Base-by-base conservation (phyloP, 176 grass and related monocot genomes). In the Canna indica region DNA sequence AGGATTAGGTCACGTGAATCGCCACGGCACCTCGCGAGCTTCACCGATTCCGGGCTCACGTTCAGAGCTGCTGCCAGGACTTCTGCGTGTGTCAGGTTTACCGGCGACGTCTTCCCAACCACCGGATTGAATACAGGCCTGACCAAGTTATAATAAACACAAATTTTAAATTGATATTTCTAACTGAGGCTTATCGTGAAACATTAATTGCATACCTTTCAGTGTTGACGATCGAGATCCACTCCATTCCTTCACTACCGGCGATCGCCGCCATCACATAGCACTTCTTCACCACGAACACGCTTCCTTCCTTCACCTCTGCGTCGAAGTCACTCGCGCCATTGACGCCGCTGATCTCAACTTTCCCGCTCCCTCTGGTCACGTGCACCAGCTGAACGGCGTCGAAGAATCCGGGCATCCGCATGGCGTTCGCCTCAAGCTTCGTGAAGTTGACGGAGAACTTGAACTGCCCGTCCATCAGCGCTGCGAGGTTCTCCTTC, bases 221-320 rank as follows among this genome's bases (percentile, higher is more conserved):
- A 44, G 26, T 76, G 48, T 75, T 85, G 77, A 85, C 76, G 64
- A 85, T 61, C 26, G 77, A 77, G 12, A 85, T 58, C 83, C 67
- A 61, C 62, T 81, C 78, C 36, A 53, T 76, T 26, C 82, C 77
- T n/a, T 50, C 47, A 34, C 32, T 31, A 11, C 57, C 77, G n/a
- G 73, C 67, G 29, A 70, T 68, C 34, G 56, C 26, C 32, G 58
- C 53, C 30, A 69, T 39, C 15, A 59, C 57, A 5, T 50, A 70
- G 47, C 72, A 80, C 36, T 64, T 75, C 0, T 72, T 72, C 56
- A 81, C 83, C 31, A 85, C 57, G 74, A 85, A 50, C 73, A 73
- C 18, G 45, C 27, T 38, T 5, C 73, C 73, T 15, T 62, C 77
- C 15, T 69, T 1, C 38, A 81, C 73, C 20, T 77, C 36, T 69